These are phyloP conservation scores for Omphalea diandra DNA, from an alignment of 441 rosid species.

Conservation along the genomic window DNA sequence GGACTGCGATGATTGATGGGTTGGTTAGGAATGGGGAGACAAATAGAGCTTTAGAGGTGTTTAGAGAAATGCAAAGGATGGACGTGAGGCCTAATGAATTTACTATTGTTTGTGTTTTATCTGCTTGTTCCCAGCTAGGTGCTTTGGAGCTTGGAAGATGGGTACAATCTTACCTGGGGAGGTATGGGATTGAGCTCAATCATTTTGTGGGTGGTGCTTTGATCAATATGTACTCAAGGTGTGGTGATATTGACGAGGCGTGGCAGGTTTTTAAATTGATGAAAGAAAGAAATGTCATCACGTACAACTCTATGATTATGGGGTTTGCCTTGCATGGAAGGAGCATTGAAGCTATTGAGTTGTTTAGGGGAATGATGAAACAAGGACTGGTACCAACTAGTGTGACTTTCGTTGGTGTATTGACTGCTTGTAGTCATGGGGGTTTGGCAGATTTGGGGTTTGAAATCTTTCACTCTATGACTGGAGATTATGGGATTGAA, in stretches of 20 bases:
- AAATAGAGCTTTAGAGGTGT: conserved; percentile 51
- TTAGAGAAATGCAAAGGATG: conserved; percentile 49
- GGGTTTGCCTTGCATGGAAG: conserved; percentile 78
- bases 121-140: conserved; percentile 70
- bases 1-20: conserved; percentile 86
- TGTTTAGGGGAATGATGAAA: conserved; percentile 60
- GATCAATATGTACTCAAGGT: conserved; percentile 82
- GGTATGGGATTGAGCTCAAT: conserved; percentile 39
- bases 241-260: conserved; percentile 68
- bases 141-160: conserved; percentile 55
- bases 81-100: conserved; percentile 56
- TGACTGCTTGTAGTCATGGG: conserved; percentile 86
- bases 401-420: conserved; percentile 68
- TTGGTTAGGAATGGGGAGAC: conserved; percentile 65
- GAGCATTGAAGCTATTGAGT: conserved; percentile 44
- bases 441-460: conserved; percentile 66
- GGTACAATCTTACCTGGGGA: conserved; percentile 43
- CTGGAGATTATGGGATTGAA: conserved; percentile 42
- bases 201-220: conserved; percentile 65
- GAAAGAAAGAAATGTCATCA: conserved; percentile 54
- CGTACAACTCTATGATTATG: conserved; percentile 78
- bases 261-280: conserved; percentile 49
- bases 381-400: conserved; percentile 54
- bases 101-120: conserved; percentile 67
- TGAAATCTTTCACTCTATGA: conserved; percentile 50